phyloP scores from a whole-genome alignment of 108 stramenopile species.

The Schizochytrium sp. region DNA sequence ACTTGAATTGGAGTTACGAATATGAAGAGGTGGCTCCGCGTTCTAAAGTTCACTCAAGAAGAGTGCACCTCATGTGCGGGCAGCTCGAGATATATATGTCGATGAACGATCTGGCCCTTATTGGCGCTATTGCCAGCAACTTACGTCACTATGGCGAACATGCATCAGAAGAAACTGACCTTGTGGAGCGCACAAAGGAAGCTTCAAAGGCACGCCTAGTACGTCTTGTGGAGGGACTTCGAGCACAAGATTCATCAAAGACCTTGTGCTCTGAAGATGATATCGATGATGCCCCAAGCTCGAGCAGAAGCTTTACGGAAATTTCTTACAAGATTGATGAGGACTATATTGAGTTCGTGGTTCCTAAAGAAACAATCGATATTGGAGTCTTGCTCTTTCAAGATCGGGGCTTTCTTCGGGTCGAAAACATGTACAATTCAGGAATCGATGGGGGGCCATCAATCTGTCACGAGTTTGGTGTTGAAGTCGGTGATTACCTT shows the following conservation, averaged over 20 bases:
- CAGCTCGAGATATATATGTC: conserved; percentile 43
- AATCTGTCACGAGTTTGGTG: conserved; percentile 23
- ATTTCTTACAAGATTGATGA: neutral
- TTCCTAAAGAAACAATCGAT: conserved; percentile 5
- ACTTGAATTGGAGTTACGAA: conserved; percentile 6
- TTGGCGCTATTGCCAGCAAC: neutral
- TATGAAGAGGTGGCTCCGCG: neutral
- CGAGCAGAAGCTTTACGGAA: neutral
- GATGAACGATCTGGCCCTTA: conserved; percentile 10
- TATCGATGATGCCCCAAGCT: neutral
- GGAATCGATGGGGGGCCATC: neutral
- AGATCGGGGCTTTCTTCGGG: conserved; percentile 49
- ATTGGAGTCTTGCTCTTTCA: neutral
- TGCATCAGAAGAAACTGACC: neutral
- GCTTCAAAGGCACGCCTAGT: neutral
- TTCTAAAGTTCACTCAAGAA: conserved; percentile 37
- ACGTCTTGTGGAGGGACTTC: neutral
- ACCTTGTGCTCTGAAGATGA: conserved; percentile 40
- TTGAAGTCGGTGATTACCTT: conserved; percentile 12
- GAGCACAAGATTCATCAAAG: neutral
- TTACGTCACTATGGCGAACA: neutral
- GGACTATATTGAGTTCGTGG: neutral
- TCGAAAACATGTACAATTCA: conserved; percentile 9
- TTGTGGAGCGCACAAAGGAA: neutral
- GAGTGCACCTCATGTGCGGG: conserved; percentile 44